phyloP scores from a whole-genome alignment of 2,329 filamentous ascomycete genomes.

The Phyllosticta citriasiana region DNA sequence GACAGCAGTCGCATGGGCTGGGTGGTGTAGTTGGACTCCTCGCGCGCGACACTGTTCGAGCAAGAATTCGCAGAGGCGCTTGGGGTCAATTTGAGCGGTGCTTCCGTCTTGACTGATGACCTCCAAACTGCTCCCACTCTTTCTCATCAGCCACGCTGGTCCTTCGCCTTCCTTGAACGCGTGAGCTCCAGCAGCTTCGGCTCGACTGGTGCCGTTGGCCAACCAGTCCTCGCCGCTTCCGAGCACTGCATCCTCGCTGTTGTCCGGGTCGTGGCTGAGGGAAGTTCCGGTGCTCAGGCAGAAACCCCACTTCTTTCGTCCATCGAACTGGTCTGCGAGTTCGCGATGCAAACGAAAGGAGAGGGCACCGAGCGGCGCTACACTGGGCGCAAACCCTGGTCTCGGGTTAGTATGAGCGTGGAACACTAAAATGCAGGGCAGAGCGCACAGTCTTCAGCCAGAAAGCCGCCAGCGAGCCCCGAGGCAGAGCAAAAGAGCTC shows the following conservation, averaged over 20 bases:
- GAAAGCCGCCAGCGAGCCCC: slow-evolving; percentile 63
- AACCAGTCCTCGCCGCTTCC: slow-evolving; percentile 56
- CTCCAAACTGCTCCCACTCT: slow-evolving; percentile 47
- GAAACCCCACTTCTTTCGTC: slow-evolving; percentile 50
- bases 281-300: slow-evolving; percentile 45
- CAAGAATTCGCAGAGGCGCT: slow-evolving; percentile 56
- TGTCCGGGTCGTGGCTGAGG: slow-evolving; percentile 40
- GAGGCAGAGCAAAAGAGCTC: slow-evolving; percentile 64
- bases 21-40: slow-evolving; percentile 58
- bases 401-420: slow-evolving; percentile 3
- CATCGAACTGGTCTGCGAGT: slow-evolving; percentile 48
- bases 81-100: slow-evolving; percentile 61
- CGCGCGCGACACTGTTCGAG: slow-evolving; percentile 45
- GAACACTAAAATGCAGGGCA: background rate
- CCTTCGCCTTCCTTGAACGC: slow-evolving; percentile 23
- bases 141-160: slow-evolving; percentile 51
- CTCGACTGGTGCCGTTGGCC: slow-evolving; percentile 52
- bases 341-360: slow-evolving; percentile 59
- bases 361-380: slow-evolving; percentile 51
- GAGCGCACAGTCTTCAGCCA: slow-evolving; percentile 56
- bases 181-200: slow-evolving; percentile 37
- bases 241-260: slow-evolving; percentile 28
- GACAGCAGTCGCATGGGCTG: slow-evolving; percentile 47
- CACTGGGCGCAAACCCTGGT: slow-evolving; percentile 46
- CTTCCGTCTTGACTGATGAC: slow-evolving; percentile 51